Base-by-base conservation (phyloP, 148 eudicot species). In the Heliamphora exappendiculata region DNA sequence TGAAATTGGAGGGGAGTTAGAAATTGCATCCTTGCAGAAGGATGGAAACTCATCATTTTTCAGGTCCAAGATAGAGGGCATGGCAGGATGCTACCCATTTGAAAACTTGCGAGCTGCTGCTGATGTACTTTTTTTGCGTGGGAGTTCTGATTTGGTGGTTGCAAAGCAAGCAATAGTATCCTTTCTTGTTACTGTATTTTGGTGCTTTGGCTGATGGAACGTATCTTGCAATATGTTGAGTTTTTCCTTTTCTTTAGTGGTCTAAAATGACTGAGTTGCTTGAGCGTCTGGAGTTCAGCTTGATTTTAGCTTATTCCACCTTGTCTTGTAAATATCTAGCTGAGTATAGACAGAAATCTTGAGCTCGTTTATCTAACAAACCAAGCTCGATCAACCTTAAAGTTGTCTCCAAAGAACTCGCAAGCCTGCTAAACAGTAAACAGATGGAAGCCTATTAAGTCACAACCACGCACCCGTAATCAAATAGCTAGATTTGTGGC, bases 131-230 rank as follows among this genome's bases (percentile, higher is more conserved):
- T 95, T 95, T 80, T 82, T 91, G 42, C 89, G 75, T 78, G 99
- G 97, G 81, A 86, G 85, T 74, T 87, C 94, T 64, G 97, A 91
- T 86, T 70, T 95, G 93, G 94, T 87, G 78, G 85, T 95, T 70
- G 94, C 99, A 59, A 95, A 95, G 82, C 90, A 89, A 81, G 98
- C 99, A 51, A 89, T 92, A 67, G 98, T 95, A 95, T 95, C 99
- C 99, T 90, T 86, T 81, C 45, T 37, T 5, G 20, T 31, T 33
- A 6, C 2, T 17, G 1, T 57, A 22, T 74, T 75, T 57, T 69
- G 11, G 54, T 17, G 37, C 44, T 59, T 70, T 4, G 60, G 9
- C 62, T 14, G 34, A 36, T 66, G 70, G 65, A 22, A 10, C 44
- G 22, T 63, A 24, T 45, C n/a, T 64, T 41, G 69, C 7, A 8